Conservation (phyloP, 495 filamentous ascomycete genomes). For the Aspergillus sparsus region DNA sequence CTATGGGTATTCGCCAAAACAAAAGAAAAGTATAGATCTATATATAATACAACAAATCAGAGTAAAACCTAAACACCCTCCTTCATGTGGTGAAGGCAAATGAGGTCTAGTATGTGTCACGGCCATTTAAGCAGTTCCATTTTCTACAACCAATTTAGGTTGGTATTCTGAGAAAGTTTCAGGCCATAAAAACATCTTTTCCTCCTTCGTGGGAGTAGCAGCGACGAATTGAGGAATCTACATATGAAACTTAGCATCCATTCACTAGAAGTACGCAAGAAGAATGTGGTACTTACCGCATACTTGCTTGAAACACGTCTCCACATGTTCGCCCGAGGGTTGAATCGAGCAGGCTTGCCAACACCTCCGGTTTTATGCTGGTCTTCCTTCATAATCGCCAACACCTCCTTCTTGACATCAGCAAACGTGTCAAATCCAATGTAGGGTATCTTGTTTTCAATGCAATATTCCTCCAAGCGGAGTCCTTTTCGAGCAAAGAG, state of each 20-base stretch:
- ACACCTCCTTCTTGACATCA: conserved; percentile 66
- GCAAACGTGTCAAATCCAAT: conserved; percentile 67
- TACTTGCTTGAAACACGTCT: conserved; percentile 62
- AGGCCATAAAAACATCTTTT: conserved; percentile 69
- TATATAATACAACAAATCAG: no score
- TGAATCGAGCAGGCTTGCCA: conserved; percentile 64
- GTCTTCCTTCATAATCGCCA: conserved; percentile 61
- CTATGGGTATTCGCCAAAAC: no score
- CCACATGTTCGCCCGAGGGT: conserved; percentile 74
- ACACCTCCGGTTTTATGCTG: conserved; percentile 63
- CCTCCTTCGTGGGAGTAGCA: conserved; percentile 56
- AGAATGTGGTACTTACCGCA: conserved; percentile 34
- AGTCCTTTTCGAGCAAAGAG: conserved; percentile 71
- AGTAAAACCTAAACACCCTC: no score
- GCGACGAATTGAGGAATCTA: conserved; percentile 57
- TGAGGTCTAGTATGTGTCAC: neutral
- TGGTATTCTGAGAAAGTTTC: conserved; percentile 56
- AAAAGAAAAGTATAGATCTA: no score
- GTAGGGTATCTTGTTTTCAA: conserved; percentile 62
- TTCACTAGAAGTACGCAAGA: neutral
- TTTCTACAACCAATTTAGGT: conserved; percentile 30
- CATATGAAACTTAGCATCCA: conserved; percentile 7
- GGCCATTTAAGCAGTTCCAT: neutral
- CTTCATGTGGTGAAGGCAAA: no score
- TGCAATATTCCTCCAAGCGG: conserved; percentile 70